Conservation (phyloP, 495 filamentous ascomycete species). For the Astrocystis sublimbata region DNA sequence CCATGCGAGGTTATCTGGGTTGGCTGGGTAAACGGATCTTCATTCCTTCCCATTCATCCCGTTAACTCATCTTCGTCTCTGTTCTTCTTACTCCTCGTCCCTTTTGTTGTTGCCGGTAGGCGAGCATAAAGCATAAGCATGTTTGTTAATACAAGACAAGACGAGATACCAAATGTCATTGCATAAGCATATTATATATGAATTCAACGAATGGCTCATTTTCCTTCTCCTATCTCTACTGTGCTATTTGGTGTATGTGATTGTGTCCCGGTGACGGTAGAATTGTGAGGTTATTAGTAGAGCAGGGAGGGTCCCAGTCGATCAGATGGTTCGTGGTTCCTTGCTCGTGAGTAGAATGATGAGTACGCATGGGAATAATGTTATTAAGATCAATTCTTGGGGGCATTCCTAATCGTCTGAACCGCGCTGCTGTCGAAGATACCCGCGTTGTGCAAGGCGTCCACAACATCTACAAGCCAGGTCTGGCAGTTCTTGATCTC, state of each 20-base stretch:
- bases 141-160: conserved; percentile 21
- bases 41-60: not conserved
- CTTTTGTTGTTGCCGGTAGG: conserved; percentile 9
- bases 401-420: not conserved
- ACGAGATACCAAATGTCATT: conserved; percentile 21
- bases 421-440: conserved; percentile 5
- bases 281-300: not conserved
- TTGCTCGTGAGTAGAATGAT: too few species aligned
- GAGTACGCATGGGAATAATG: not conserved
- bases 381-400: conserved; percentile 6
- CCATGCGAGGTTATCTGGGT: not conserved
- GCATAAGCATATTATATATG: conserved; percentile 18
- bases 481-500: conserved; percentile 9
- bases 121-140: conserved; percentile 11
- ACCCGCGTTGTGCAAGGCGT: not conserved
- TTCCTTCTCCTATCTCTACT: not conserved
- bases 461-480: not conserved
- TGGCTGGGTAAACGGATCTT: not conserved
- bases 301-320: too few species aligned
- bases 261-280: not conserved
- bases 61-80: conserved; percentile 1
- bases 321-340: too few species aligned
- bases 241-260: not conserved
- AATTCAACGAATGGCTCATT: conserved; percentile 13
- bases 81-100: not conserved